Base-by-base conservation (phyloP, 1,284 basidiomycete genomes). In the Irpex lacteus region DNA sequence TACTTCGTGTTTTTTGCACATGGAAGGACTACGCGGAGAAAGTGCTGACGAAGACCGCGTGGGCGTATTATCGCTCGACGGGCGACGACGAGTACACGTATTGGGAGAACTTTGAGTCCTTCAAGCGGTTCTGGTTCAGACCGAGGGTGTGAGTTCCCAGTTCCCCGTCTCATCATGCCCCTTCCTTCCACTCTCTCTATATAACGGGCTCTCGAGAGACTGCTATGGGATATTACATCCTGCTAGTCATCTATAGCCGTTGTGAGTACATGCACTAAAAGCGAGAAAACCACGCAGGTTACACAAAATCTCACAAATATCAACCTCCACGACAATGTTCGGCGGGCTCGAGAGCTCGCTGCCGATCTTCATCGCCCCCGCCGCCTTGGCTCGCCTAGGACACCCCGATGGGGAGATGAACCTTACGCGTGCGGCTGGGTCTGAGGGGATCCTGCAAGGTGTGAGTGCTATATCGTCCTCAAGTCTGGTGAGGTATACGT, bases 321-420 rank as follows among this genome's bases (percentile, higher is more conserved):
- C 70, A 6, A 77, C 74, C 1, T 49, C 70, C 2, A 82, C 82
- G 1, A 76, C 72, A 7, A 78, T 85, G 60, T 69, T 84, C 54
- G 54, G 54, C 32, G 82, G 82, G 4, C 70, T 78, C 32, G 72
- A 78, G 0, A 76, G 76, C 32, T 72, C 75, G 1, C 68, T 84
- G 18, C 84, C 84, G 1, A 75, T 86, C 52, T 87, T 82, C 73
- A 82, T 87, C 63, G 79, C 81, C 5, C 85, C 81, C 52, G 82
- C 83, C 13, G 85, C 84, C 0, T 76, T 87, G 9, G 87, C 86
- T 36, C 86, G 88, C 69, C 81, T 91, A 0, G 88, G 85, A 4
- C 87, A 89, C 68, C 85, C 85, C 8, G 84, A 87, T 59, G 87
- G 87, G 26, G 86, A 89, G 71, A 78, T 86, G 67, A 83, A 82